Evolutionary conservation across 805 yeast species (phyloP).

Genomic region (Kodamaea kaohsiungensis): DNA sequence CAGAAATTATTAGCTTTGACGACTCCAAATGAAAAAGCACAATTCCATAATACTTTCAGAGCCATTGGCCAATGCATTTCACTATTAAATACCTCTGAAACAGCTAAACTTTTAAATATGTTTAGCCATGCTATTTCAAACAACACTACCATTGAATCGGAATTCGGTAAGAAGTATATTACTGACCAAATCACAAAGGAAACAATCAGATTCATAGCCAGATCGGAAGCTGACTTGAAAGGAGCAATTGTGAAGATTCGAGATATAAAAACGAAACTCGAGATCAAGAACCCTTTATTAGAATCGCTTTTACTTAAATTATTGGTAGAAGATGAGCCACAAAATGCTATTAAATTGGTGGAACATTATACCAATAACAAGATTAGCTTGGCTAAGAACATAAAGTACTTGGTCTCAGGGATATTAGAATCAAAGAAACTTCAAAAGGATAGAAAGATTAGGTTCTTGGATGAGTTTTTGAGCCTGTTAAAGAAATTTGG

Average conservation of each 20-base stretch:
- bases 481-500: conserved; percentile 18
- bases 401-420: conserved; percentile 24
- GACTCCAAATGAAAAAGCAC: conserved; percentile 19
- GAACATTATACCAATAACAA: conserved; percentile 21
- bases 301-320: conserved; percentile 23
- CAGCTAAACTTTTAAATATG: conserved; percentile 19
- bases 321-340: conserved; percentile 30
- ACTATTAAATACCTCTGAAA: conserved; percentile 17
- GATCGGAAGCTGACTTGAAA: conserved; percentile 6
- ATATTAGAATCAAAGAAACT: conserved; percentile 22
- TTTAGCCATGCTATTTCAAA: conserved; percentile 7
- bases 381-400: conserved; percentile 20
- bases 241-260: conserved; percentile 21
- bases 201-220: conserved; percentile 21
- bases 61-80: conserved; percentile 33
- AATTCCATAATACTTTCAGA: conserved; percentile 27
- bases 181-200: conserved; percentile 19
- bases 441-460: conserved; percentile 18
- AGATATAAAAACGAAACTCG: conserved; percentile 18
- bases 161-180: conserved; percentile 20
- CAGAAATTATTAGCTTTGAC: conserved; percentile 16
- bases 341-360: conserved; percentile 26
- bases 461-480: conserved; percentile 19
- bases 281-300: conserved; percentile 13
- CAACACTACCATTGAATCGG: conserved; percentile 5